These are phyloP conservation scores for Solanum stenotomum DNA, from an alignment of 257 asterid genomes.

Conservation along the genomic window DNA sequence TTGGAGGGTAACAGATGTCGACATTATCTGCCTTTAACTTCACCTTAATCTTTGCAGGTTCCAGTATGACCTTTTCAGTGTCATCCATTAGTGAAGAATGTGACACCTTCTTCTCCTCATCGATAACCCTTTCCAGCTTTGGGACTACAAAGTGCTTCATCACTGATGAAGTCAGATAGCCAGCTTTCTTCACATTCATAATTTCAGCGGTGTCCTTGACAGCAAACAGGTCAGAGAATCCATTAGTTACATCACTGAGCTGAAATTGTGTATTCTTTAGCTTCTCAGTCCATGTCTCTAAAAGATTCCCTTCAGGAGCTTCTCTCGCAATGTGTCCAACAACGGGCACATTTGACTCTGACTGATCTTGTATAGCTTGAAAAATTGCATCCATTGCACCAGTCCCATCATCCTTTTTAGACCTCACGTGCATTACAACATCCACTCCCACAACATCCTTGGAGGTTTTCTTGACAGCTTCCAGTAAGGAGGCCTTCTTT, in stretches of 20 bases:
- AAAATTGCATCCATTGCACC: conserved; percentile 14
- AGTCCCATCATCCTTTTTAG: conserved; percentile 13
- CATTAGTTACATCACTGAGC: conserved; percentile 12
- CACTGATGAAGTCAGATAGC: conserved; percentile 18
- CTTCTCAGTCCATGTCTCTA: conserved; percentile 17
- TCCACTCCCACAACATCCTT: conserved; percentile 15
- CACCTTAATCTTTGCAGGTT: conserved; percentile 26
- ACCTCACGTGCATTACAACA: conserved; percentile 17
- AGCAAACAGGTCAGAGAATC: conserved; percentile 21
- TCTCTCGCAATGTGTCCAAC: conserved; percentile 18
- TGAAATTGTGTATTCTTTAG: conserved; percentile 13
- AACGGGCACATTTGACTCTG: conserved; percentile 5
- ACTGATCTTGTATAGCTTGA: conserved; percentile 10
- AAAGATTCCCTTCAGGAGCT: conserved; percentile 23
- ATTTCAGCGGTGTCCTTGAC: conserved; percentile 18
- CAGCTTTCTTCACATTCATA: conserved; percentile 24
- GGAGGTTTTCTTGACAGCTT: conserved; percentile 12
- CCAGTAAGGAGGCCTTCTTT: conserved; percentile 16
- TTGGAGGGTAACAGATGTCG: conserved; percentile 24
- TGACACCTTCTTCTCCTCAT: conserved; percentile 21
- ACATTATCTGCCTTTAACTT: conserved; percentile 24
- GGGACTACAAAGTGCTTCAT: conserved; percentile 26
- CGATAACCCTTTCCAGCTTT: conserved; percentile 21
- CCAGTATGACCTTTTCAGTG: conserved; percentile 21
- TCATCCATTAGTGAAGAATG: conserved; percentile 27